Evolutionary conservation across 768 basidiomycete species (phyloP).

Genomic region (Lactarius indigo): DNA sequence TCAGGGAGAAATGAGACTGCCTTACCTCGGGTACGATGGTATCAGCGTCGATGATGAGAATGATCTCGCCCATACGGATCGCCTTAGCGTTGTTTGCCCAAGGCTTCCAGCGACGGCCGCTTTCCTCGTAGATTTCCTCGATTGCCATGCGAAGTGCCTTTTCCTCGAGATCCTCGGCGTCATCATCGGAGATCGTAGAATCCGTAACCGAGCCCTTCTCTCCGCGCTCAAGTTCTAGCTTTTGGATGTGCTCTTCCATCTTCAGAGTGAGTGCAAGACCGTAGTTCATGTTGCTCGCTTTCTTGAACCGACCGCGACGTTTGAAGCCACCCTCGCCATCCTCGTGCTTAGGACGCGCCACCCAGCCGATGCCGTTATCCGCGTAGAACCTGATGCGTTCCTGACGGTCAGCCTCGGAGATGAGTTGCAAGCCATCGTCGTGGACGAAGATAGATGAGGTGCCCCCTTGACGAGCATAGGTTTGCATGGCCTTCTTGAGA

Average conservation of each 20-base stretch:
- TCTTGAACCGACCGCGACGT: slow-evolving; percentile 89
- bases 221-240: slow-evolving; percentile 43
- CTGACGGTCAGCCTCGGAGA: slow-evolving; percentile 57
- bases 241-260: slow-evolving; percentile 47
- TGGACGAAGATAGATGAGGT: slow-evolving; percentile 76
- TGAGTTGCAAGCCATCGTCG: slow-evolving; percentile 77
- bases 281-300: slow-evolving; percentile 91
- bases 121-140: slow-evolving; percentile 65
- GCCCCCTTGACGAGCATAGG: slow-evolving; percentile 84
- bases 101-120: slow-evolving; percentile 56
- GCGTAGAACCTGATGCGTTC: slow-evolving; percentile 72
- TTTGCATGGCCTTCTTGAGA: slow-evolving; percentile 82
- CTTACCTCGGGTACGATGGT: slow-evolving; percentile 70
- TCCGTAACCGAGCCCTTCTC: slow-evolving; percentile 34
- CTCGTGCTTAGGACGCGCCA: slow-evolving; percentile 74
- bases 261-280: slow-evolving; percentile 65
- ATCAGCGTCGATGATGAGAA: slow-evolving; percentile 81
- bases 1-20: background rate
- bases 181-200: slow-evolving; percentile 37
- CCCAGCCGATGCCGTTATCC: slow-evolving; percentile 76
- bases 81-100: slow-evolving; percentile 76
- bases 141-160: slow-evolving; percentile 68
- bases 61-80: slow-evolving; percentile 72
- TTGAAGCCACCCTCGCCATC: slow-evolving; percentile 61
- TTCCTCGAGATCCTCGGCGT: slow-evolving; percentile 59